phyloP scores from a whole-genome alignment of 345 rosid species.

The Populus tremula region DNA sequence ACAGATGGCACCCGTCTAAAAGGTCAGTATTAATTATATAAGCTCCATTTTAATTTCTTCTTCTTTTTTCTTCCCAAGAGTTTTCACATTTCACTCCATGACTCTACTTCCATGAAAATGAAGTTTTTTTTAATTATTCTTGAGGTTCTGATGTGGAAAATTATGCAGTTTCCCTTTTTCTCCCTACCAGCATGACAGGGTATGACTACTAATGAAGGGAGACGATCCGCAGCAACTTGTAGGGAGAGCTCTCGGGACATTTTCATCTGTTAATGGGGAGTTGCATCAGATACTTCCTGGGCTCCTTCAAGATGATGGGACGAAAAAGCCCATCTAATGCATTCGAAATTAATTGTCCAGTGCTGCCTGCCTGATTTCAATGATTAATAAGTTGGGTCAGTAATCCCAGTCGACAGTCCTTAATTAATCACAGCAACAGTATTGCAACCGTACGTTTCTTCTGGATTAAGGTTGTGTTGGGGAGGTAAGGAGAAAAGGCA shows the following conservation, averaged over 20 bases:
- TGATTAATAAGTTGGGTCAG: too few relatives aligned
- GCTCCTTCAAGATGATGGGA: not conserved
- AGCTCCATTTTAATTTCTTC: not conserved
- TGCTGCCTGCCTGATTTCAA: too few relatives aligned
- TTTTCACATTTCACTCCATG: not conserved
- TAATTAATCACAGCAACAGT: not conserved
- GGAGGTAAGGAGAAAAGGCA: too few relatives aligned
- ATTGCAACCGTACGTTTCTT: not conserved
- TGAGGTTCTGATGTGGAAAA: not conserved
- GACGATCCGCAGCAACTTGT: not conserved
- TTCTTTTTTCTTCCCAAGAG: not conserved
- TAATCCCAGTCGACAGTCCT: too few relatives aligned
- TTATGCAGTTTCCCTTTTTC: not conserved
- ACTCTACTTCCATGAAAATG: slow-evolving; percentile 7
- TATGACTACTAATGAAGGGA: not conserved
- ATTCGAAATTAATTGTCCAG: too few relatives aligned
- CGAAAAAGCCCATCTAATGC: not conserved
- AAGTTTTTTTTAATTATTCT: not conserved
- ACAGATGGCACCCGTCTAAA: slow-evolving; percentile 11
- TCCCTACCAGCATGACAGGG: not conserved
- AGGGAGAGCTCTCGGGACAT: not conserved
- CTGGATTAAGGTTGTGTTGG: too few relatives aligned
- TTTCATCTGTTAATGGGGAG: not conserved
- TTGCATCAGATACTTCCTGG: not conserved
- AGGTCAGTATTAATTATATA: not conserved